phyloP scores from a whole-genome alignment of 129 eudicot genomes.

The Cynara cardunculus region DNA sequence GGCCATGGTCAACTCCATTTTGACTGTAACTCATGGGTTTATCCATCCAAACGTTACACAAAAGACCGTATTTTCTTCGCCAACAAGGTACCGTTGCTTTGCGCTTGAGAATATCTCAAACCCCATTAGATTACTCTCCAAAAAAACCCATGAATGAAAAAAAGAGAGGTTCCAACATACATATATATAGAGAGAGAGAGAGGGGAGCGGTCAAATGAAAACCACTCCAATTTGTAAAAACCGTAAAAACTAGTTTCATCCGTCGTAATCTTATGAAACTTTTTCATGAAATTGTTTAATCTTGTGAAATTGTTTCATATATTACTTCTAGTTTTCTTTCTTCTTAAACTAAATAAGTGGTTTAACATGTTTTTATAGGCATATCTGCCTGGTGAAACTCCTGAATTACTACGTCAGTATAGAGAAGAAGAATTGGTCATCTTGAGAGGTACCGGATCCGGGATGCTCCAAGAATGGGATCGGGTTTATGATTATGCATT shows the following conservation, averaged over 20 bases:
- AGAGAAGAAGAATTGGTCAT: slow-evolving; percentile 3
- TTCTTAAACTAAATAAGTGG: not conserved
- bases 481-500: slow-evolving; percentile 35
- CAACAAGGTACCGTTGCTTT: slow-evolving; percentile 39
- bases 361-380: not conserved
- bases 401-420: not conserved
- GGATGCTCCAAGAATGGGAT: slow-evolving; percentile 22
- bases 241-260: no score
- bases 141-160: not conserved
- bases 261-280: no score
- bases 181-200: no score
- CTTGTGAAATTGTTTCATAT: no score
- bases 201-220: no score
- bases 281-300: no score
- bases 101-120: not conserved
- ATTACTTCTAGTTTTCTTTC: not conserved
- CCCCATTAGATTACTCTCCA: not conserved
- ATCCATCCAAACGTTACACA: slow-evolving; percentile 49
- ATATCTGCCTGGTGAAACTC: slow-evolving; percentile 23
- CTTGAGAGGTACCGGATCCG: slow-evolving; percentile 24
- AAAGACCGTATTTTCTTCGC: slow-evolving; percentile 56
- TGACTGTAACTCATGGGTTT: slow-evolving; percentile 68
- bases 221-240: no score
- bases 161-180: not conserved
- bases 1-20: slow-evolving; percentile 48